Percentiles rank a stretch among this genome's conserved stretches.
These are phyloP conservation scores for Guyanaporus albipodus DNA, from an alignment of 768 basidiomycete genomes.

Conservation along the genomic window DNA sequence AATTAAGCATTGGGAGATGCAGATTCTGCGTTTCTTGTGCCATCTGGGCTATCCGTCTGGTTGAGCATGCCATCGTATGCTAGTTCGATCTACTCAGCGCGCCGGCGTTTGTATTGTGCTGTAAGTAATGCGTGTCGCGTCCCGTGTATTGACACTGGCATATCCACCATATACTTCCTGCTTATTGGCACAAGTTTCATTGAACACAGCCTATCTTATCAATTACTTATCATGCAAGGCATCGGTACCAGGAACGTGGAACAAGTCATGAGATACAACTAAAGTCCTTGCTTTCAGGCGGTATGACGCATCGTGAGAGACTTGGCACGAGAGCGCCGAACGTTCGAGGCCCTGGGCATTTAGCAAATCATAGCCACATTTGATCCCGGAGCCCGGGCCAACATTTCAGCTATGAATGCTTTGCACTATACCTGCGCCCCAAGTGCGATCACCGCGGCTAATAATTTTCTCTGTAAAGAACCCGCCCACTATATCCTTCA, in stretches of 20 bases:
- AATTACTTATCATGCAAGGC: neutral
- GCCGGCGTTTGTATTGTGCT: constrained; percentile 14
- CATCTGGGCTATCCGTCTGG: constrained; percentile 15
- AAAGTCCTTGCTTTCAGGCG: no score
- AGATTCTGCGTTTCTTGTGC: no score
- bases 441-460: constrained; percentile 48
- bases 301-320: no score
- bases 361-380: neutral
- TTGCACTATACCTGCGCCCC: constrained; percentile 58
- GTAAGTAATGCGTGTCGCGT: no score
- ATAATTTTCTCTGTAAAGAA: constrained; percentile 55
- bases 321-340: no score
- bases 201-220: no score
- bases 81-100: constrained; percentile 10
- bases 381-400: neutral
- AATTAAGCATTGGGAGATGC: no score
- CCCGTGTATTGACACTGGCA: no score
- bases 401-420: constrained; percentile 21
- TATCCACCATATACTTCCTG: constrained; percentile 17
- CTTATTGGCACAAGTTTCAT: constrained; percentile 14
- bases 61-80: constrained; percentile 24
- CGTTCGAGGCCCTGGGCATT: no score
- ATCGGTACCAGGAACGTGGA: no score
- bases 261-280: no score
- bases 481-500: constrained; percentile 56